phyloP scores from a whole-genome alignment of 768 basidiomycete species.

The Rhizopogon vinicolor region DNA sequence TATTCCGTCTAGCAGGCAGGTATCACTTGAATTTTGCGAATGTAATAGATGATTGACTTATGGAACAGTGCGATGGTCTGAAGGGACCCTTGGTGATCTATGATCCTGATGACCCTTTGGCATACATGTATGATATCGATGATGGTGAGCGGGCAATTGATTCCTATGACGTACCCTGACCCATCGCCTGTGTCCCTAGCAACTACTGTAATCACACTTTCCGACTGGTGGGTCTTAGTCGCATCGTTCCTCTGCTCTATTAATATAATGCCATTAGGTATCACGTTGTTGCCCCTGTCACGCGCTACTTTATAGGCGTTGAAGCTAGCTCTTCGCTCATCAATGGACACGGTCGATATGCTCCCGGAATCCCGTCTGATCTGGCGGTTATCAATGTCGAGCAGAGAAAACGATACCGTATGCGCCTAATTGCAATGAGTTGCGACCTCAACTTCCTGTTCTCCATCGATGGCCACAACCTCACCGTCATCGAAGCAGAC shows the following conservation, averaged over 20 bases:
- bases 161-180: background rate
- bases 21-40: slow-evolving; percentile 6
- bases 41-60: slow-evolving; percentile 27
- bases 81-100: slow-evolving; percentile 41
- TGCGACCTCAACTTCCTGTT: slow-evolving; percentile 28
- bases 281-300: slow-evolving; percentile 10
- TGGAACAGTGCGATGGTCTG: slow-evolving; percentile 33
- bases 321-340: slow-evolving; percentile 31
- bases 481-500: slow-evolving; percentile 39
- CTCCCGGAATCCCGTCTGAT: slow-evolving; percentile 18
- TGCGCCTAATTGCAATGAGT: slow-evolving; percentile 29
- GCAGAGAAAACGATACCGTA: slow-evolving; percentile 30
- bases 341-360: slow-evolving; percentile 33
- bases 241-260: no score
- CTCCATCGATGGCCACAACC: slow-evolving; percentile 19
- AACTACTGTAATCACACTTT: slow-evolving; percentile 29
- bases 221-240: slow-evolving; percentile 28
- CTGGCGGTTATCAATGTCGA: slow-evolving; percentile 30
- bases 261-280: slow-evolving; percentile 5
- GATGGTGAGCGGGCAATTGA: slow-evolving; percentile 26
- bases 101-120: slow-evolving; percentile 40
- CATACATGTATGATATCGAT: slow-evolving; percentile 39
- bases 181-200: slow-evolving; percentile 8
- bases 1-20: slow-evolving; percentile 22
- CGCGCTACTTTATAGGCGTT: slow-evolving; percentile 3